Evolutionary conservation across 2,329 filamentous ascomycete species (phyloP).

Genomic region (Clonostachys rosea): DNA sequence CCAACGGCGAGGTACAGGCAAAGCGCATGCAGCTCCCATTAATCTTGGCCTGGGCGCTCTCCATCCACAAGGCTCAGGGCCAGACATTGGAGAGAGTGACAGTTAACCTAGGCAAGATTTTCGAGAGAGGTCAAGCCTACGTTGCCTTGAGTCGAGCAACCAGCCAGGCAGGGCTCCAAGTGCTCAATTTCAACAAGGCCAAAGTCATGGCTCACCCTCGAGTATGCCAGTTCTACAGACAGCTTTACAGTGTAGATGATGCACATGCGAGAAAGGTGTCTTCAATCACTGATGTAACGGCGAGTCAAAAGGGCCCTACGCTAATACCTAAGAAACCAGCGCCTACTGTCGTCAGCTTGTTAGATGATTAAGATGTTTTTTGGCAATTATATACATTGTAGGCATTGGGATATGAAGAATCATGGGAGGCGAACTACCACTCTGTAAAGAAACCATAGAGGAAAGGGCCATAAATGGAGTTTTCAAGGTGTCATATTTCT

Average conservation of each 20-base stretch:
- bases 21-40: slow-evolving; percentile 78
- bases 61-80: slow-evolving; percentile 96
- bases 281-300: slow-evolving; percentile 32
- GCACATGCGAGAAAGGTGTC: slow-evolving; percentile 22
- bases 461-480: too few relatives aligned
- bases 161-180: slow-evolving; percentile 79
- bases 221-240: slow-evolving; percentile 81
- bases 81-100: slow-evolving; percentile 93
- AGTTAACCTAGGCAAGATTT: slow-evolving; percentile 86
- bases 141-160: slow-evolving; percentile 93
- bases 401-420: too few relatives aligned
- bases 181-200: slow-evolving; percentile 78
- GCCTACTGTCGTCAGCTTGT: too few relatives aligned
- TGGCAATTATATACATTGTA: too few relatives aligned
- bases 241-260: slow-evolving; percentile 70
- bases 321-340: slow-evolving; percentile 6
- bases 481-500: too few relatives aligned
- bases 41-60: slow-evolving; percentile 93
- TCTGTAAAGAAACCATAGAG: too few relatives aligned
- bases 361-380: too few relatives aligned
- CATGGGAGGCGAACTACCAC: too few relatives aligned
- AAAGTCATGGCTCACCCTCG: slow-evolving; percentile 94
- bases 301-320: slow-evolving; percentile 21
- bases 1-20: slow-evolving; percentile 89
- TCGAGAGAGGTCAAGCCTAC: slow-evolving; percentile 97